Evolutionary conservation across 2,329 filamentous ascomycete species (phyloP).

Genomic region (Colletotrichum theobromicola): DNA sequence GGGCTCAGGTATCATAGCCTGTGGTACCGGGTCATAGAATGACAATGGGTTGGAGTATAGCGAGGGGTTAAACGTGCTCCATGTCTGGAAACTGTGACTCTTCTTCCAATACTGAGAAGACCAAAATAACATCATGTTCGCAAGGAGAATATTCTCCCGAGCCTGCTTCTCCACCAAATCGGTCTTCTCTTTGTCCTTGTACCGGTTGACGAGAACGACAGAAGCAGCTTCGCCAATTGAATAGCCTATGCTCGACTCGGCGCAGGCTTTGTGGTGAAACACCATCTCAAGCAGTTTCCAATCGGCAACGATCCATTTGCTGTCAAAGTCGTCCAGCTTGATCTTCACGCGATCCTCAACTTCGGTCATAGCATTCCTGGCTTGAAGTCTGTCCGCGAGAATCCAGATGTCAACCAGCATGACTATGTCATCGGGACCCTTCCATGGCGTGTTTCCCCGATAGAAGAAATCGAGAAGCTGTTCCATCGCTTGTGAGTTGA

Average conservation of each 20-base stretch:
- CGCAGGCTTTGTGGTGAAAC: neutral
- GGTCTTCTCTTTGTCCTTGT: rapidly evolving
- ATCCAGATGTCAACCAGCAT: neutral
- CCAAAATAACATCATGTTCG: neutral
- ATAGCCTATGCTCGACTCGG: neutral
- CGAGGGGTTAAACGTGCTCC: too few relatives aligned
- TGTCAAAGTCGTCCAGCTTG: neutral
- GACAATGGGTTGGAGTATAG: too few relatives aligned
- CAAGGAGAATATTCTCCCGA: rapidly evolving
- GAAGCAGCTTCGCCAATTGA: neutral
- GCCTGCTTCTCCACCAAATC: neutral
- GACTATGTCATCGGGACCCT: neutral
- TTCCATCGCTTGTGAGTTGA: neutral
- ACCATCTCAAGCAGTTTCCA: neutral
- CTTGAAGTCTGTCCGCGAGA: neutral
- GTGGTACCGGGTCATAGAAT: too few relatives aligned
- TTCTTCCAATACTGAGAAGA: neutral
- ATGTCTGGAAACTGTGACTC: too few relatives aligned
- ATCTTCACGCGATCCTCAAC: neutral
- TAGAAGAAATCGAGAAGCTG: neutral
- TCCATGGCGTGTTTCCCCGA: neutral
- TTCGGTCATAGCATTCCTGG: neutral
- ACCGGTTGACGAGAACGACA: neutral
- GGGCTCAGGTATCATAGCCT: too few relatives aligned
- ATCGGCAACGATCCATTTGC: neutral